Evolutionary conservation across 2,329 filamentous ascomycete species (phyloP).

Genomic region (Simplicillium sp.): DNA sequence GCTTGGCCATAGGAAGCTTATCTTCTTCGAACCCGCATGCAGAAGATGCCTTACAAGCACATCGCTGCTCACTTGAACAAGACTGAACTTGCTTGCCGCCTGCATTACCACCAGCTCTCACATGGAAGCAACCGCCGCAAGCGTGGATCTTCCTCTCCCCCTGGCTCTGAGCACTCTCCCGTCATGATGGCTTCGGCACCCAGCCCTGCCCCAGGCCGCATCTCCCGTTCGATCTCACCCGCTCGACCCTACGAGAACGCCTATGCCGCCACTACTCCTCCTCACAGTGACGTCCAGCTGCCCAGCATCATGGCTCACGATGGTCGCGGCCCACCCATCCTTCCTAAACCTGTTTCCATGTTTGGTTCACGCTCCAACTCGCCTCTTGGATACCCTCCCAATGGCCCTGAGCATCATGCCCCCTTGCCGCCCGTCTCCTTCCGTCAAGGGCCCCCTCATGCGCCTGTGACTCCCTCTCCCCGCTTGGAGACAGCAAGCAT

Average conservation of each 20-base stretch:
- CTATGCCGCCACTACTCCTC: slow-evolving; percentile 29
- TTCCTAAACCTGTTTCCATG: slow-evolving; percentile 55
- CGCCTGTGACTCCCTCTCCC: slow-evolving; percentile 33
- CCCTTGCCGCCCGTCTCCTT: slow-evolving; percentile 31
- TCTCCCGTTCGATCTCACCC: slow-evolving; percentile 39
- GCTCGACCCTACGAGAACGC: slow-evolving; percentile 34
- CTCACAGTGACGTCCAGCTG: slow-evolving; percentile 37
- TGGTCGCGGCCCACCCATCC: slow-evolving; percentile 46
- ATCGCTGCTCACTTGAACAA: slow-evolving; percentile 80
- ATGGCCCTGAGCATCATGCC: slow-evolving; percentile 34
- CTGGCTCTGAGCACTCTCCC: slow-evolving; percentile 45
- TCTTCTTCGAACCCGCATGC: slow-evolving; percentile 71
- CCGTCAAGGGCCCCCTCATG: slow-evolving; percentile 18
- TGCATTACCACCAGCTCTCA: slow-evolving; percentile 80
- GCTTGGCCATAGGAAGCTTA: slow-evolving; percentile 57
- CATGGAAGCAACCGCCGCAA: slow-evolving; percentile 75
- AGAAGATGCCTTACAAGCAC: slow-evolving; percentile 88
- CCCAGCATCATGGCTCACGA: slow-evolving; percentile 39
- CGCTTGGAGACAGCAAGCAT: slow-evolving; percentile 50
- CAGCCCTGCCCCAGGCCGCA: slow-evolving; percentile 40
- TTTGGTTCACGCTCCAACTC: slow-evolving; percentile 26
- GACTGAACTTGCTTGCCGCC: slow-evolving; percentile 76
- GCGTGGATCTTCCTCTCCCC: slow-evolving; percentile 62
- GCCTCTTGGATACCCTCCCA: slow-evolving; percentile 29
- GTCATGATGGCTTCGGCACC: slow-evolving; percentile 35